Conservation (phyloP, 345 rosid species). For the Conringia planisiliqua region DNA sequence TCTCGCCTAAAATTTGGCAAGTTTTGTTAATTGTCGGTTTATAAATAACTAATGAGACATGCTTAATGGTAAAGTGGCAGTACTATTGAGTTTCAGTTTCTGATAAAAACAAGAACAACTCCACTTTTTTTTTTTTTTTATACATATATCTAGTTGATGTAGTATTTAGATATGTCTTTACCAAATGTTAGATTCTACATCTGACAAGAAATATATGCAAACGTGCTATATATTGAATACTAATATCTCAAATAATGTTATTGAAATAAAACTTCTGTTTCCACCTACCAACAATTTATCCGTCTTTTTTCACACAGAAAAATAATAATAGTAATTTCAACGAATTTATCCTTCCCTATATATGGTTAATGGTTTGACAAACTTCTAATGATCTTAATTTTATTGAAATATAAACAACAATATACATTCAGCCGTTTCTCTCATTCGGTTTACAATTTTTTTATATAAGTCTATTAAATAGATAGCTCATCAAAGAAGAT, state of each 20-base stretch:
- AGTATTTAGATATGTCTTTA: constrained; percentile 13
- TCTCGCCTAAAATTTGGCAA: constrained; percentile 25
- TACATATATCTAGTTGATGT: background rate
- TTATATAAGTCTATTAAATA: too few species aligned
- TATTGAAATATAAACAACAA: background rate
- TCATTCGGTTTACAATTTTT: background rate
- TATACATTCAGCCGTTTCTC: background rate
- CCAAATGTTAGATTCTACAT: constrained; percentile 30
- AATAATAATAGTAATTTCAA: background rate
- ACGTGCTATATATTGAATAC: constrained; percentile 21
- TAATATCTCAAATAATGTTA: background rate
- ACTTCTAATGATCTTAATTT: background rate
- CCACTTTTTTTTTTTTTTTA: constrained; percentile 11
- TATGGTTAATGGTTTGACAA: background rate
- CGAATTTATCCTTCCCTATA: background rate
- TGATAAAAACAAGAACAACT: constrained; percentile 14
- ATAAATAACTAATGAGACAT: constrained; percentile 5
- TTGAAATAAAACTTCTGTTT: background rate
- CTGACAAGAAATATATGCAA: constrained; percentile 28
- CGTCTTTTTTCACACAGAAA: background rate
- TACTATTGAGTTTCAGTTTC: constrained; percentile 20
- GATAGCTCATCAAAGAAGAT: too few species aligned
- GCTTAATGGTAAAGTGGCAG: constrained; percentile 27
- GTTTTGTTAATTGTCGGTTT: constrained; percentile 25
- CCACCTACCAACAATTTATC: constrained; percentile 5